These are phyloP conservation scores for Hypoxylon sp. DNA, from an alignment of 2,329 filamentous ascomycete species.

Conservation along the genomic window DNA sequence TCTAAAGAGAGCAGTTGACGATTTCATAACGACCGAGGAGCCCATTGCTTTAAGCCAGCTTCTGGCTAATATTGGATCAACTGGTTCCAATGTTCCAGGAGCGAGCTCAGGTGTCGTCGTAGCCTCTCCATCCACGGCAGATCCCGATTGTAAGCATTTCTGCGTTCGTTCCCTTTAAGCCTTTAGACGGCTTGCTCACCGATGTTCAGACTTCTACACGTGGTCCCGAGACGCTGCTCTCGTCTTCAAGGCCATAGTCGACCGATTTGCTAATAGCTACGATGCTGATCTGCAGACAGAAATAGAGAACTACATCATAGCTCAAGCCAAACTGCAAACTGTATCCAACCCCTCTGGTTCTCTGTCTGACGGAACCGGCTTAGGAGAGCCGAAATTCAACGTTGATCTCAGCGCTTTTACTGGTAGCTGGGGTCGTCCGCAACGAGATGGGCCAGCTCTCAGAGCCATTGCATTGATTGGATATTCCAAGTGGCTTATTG, in stretches of 20 bases:
- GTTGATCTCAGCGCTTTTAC: conserved; percentile 74
- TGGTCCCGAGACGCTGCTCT: conserved; percentile 83
- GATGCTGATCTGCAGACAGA: conserved; percentile 68
- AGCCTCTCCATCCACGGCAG: conserved; percentile 66
- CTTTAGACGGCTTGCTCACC: conserved; percentile 28
- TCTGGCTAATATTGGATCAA: conserved; percentile 71
- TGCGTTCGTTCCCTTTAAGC: conserved; percentile 6
- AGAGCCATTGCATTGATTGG: conserved; percentile 79
- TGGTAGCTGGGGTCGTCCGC: conserved; percentile 80
- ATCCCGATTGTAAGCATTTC: conserved; percentile 67
- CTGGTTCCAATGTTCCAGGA: conserved; percentile 63
- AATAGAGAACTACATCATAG: conserved; percentile 76
- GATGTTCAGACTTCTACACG: conserved; percentile 75
- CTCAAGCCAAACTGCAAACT: conserved; percentile 75
- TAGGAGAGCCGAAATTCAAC: conserved; percentile 82
- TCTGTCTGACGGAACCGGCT: conserved; percentile 63
- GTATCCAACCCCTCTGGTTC: conserved; percentile 77
- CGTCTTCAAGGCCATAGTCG: conserved; percentile 76
- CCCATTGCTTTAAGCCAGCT: conserved; percentile 65
- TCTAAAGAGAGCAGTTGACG: conserved; percentile 63
- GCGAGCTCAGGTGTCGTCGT: conserved; percentile 66
- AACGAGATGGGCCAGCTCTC: conserved; percentile 83
- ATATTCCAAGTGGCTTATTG: conserved; percentile 79
- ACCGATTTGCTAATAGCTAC: conserved; percentile 72
- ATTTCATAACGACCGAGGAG: conserved; percentile 66